Evolutionary conservation across 805 yeast genomes (phyloP), one percentile per base, ranked within the genome.

Genomic region (Candida maesae): DNA sequence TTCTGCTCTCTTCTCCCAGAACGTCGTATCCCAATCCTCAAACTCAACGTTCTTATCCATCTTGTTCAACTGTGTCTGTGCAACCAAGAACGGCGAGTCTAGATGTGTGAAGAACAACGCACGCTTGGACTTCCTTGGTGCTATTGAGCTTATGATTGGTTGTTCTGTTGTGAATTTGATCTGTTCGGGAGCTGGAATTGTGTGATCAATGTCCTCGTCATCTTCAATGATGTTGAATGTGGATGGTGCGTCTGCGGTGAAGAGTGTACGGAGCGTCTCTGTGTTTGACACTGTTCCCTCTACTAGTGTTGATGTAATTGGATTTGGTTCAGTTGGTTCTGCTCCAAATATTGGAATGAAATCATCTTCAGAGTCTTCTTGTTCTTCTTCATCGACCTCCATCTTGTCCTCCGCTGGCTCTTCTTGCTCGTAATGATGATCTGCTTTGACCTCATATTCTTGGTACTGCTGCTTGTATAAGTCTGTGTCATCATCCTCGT

Each of bases 1-100:
- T 39, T 80, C 85, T 29, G 91, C 90, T 61, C 98, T 76, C 59
- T 80, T 76, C 33, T 79, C 84, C 82, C 86, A 87, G 61, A 90
- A 91, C 74, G 84, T 79, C 31, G 72, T 65, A 36, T 82, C 88
- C 77, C 91, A 89, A 9, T 65, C 66, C 3, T 63, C 66, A 16
- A 69, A 64, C 12, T 57, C 55, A 4, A 58, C 60, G 6, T 50
- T 49, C 8, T 58, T 65, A 16, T 56, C 55, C 26, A 84, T 51
- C 53, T 79, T 82, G 44, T 74, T 76, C 35, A 88, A 60, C 59
- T 85, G 95, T 0, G 96, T 72, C 63, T 90, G 98, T 0, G 96
- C 81, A 37, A 76, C 77, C 48, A 91, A 67, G 64, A 87, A 91
- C 1, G 96, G 96, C 1, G 97, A 90, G 15, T 84, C 84, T 11